phyloP scores from a whole-genome alignment of 2,329 filamentous ascomycete species.

The Lomentospora prolificans region DNA sequence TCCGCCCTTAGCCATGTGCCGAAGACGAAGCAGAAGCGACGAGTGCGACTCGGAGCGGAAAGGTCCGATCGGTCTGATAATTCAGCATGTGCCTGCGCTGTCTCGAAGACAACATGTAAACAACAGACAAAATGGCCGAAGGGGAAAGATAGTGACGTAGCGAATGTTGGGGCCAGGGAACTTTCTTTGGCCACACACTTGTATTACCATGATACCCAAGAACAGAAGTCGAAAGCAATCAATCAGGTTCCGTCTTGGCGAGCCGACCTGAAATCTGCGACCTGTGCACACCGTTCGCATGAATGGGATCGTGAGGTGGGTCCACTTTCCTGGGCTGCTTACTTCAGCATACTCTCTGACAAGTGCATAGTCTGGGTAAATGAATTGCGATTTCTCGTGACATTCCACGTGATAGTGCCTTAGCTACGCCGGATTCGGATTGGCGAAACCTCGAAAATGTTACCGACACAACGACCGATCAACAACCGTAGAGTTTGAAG shows the following conservation, averaged over 20 bases:
- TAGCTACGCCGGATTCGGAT: conserved; percentile 6
- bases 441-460: conserved; percentile 6
- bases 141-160: too few relatives aligned
- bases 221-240: too few relatives aligned
- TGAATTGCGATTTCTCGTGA: not conserved
- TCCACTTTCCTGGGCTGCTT: not conserved
- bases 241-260: not conserved
- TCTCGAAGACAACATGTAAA: too few relatives aligned
- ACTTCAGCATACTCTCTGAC: not conserved
- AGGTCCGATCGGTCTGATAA: too few relatives aligned
- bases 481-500: not conserved
- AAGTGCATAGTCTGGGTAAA: not conserved
- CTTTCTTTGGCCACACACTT: too few relatives aligned
- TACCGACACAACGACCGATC: conserved; percentile 9
- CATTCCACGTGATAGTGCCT: not conserved
- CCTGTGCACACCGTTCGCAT: too few relatives aligned
- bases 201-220: too few relatives aligned
- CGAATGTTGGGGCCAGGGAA: too few relatives aligned
- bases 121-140: too few relatives aligned
- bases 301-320: not conserved
- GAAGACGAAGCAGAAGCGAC: not conserved
- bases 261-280: not conserved
- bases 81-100: too few relatives aligned
- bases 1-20: too few relatives aligned
- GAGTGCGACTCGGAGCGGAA: too few relatives aligned